Percentiles rank a stretch among this genome's conserved stretches.
These are phyloP conservation scores for Yamadazyma oceani DNA, from an alignment of 1,139 yeast species.

Conservation along the genomic window DNA sequence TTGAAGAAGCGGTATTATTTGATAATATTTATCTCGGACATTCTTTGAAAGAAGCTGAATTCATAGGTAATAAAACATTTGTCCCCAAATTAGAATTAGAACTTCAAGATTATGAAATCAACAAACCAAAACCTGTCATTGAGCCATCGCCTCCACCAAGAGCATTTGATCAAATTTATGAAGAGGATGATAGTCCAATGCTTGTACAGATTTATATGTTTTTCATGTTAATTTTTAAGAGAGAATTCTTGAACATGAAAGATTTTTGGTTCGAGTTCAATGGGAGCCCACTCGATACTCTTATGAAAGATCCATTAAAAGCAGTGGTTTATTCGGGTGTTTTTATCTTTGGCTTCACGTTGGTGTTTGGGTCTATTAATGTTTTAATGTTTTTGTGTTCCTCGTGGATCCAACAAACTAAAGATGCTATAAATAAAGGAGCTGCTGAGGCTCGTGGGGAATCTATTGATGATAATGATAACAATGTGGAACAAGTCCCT, in stretches of 20 bases:
- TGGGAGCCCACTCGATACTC: conserved; percentile 41
- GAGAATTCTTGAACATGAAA: conserved; percentile 27
- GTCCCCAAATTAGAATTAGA: conserved; percentile 62
- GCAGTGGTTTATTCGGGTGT: conserved; percentile 47
- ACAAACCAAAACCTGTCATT: conserved; percentile 39
- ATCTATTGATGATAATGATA: background rate
- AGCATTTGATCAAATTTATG: conserved; percentile 36
- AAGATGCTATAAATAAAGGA: conserved; percentile 12
- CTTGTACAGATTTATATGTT: conserved; percentile 22
- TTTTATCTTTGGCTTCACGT: conserved; percentile 37
- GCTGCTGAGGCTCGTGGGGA: conserved; percentile 12
- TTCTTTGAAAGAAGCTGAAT: conserved; percentile 77
- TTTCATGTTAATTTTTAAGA: conserved; percentile 19
- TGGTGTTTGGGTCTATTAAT: conserved; percentile 42
- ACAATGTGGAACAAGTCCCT: conserved; percentile 9
- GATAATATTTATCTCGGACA: conserved; percentile 87
- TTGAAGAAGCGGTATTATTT: conserved; percentile 72
- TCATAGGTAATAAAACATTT: conserved; percentile 75
- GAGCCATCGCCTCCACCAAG: conserved; percentile 43
- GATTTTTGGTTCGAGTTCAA: conserved; percentile 38
- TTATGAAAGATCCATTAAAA: conserved; percentile 47
- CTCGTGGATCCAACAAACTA: conserved; percentile 19
- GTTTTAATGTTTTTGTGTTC: conserved; percentile 25
- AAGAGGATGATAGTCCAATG: no score
- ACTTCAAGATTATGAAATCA: conserved; percentile 32